A percentile compares a stretch with the other conserved stretches of the same genome.
phyloP scores from a whole-genome alignment of 495 filamentous ascomycete species.

The Podospora comata region DNA sequence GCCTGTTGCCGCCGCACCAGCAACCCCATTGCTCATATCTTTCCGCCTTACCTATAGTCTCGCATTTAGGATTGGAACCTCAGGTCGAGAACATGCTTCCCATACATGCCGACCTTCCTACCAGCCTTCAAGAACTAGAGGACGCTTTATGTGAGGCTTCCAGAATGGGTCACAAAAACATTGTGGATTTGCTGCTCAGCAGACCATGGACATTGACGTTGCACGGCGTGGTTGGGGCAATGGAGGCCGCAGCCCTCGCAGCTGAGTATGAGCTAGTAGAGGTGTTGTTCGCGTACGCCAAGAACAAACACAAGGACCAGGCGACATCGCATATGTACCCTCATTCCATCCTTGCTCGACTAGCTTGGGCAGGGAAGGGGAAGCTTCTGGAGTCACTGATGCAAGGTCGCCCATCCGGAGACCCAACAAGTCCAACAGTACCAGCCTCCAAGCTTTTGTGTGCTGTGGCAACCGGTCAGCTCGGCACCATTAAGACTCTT shows the following conservation, averaged over 20 bases:
- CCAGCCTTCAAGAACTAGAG: not conserved
- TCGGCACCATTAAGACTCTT: not conserved
- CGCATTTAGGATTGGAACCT: not conserved
- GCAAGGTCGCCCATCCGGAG: not conserved
- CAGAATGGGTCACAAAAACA: not conserved
- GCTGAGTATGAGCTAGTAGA: no score
- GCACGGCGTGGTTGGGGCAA: not conserved
- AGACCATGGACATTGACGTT: not conserved
- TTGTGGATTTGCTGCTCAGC: not conserved
- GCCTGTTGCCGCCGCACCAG: not conserved
- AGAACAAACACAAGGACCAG: no score
- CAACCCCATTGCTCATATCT: not conserved
- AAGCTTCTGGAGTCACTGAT: not conserved
- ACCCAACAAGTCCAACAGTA: not conserved
- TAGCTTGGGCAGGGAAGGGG: no score
- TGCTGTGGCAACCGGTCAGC: not conserved
- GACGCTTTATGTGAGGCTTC: not conserved
- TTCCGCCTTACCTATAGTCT: not conserved
- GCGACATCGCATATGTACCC: no score
- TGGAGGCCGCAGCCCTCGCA: not conserved
- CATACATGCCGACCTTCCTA: no score
- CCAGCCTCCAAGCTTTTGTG: not conserved
- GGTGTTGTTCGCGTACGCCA: no score
- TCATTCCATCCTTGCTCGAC: no score
- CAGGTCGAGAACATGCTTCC: not conserved